Percentiles rank a stretch among this genome's conserved stretches.
Conservation (phyloP, 164 flowering plant genomes). For the Dillenia suffruticosa region DNA sequence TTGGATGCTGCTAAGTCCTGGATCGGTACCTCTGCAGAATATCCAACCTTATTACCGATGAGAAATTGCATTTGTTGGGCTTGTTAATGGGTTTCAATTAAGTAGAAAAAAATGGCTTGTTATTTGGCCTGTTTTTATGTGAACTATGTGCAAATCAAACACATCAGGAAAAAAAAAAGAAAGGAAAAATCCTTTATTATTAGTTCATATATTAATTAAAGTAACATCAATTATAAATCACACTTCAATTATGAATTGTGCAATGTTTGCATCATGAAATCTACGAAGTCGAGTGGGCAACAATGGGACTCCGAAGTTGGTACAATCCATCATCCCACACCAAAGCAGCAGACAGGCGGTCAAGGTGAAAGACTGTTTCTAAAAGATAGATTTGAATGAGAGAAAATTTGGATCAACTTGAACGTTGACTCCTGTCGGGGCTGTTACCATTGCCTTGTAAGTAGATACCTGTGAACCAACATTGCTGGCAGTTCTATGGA, state of each 20-base stretch:
- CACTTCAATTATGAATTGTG: neutral
- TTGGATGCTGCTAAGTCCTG: too few relatives aligned
- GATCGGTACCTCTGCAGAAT: too few relatives aligned
- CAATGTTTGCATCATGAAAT: neutral
- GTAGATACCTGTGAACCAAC: slow-evolving; percentile 47
- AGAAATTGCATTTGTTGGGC: too few relatives aligned
- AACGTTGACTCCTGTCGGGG: slow-evolving; percentile 28
- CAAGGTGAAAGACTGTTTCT: slow-evolving; percentile 37
- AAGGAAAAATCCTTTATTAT: too few relatives aligned
- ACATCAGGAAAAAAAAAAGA: too few relatives aligned
- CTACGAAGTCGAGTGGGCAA: slow-evolving; percentile 13
- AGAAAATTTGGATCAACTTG: slow-evolving; percentile 30
- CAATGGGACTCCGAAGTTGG: slow-evolving; percentile 63
- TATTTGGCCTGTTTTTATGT: too few relatives aligned
- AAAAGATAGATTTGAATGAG: slow-evolving; percentile 30
- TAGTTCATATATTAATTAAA: too few relatives aligned
- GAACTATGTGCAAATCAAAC: too few relatives aligned
- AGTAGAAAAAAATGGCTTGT: too few relatives aligned
- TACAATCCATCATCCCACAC: slow-evolving; percentile 54
- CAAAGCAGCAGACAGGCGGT: slow-evolving; percentile 38
- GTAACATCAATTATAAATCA: neutral
- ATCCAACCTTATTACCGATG: too few relatives aligned
- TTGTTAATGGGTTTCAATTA: too few relatives aligned
- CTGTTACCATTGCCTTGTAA: slow-evolving; percentile 26
- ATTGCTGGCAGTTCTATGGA: slow-evolving; percentile 58